Evolutionary conservation across 345 rosid genomes (phyloP).

Genomic region (Ailanthus altissimus): DNA sequence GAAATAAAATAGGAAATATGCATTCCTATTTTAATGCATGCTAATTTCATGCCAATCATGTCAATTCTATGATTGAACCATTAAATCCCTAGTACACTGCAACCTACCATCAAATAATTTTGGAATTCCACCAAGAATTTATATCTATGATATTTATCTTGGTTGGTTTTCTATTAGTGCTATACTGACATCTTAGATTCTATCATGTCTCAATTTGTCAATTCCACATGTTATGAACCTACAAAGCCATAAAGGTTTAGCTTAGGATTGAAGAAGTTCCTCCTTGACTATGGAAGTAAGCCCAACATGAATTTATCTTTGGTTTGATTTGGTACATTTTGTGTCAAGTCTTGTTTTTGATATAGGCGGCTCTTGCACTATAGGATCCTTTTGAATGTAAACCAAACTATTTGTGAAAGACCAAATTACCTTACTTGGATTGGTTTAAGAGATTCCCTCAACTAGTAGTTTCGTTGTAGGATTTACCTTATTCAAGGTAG

Average conservation of each 20-base stretch:
- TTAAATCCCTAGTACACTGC: too few relatives aligned
- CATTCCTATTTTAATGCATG: too few relatives aligned
- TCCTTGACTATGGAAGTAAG: neutral
- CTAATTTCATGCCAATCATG: too few relatives aligned
- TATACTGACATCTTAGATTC: neutral
- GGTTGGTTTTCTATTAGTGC: neutral
- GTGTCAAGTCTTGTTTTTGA: neutral
- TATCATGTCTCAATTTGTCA: neutral
- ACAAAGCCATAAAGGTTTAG: neutral
- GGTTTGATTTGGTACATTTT: neutral
- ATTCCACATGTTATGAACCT: too few relatives aligned
- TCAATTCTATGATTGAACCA: neutral
- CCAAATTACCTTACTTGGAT: too few relatives aligned
- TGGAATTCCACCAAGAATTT: neutral
- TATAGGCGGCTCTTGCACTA: neutral
- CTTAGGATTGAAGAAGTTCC: neutral
- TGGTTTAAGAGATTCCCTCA: too few relatives aligned
- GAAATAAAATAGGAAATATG: too few relatives aligned
- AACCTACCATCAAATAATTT: too few relatives aligned
- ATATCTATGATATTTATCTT: neutral
- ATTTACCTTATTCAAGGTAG: too few relatives aligned
- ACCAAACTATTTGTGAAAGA: too few relatives aligned
- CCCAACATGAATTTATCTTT: neutral
- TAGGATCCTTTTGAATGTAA: neutral
- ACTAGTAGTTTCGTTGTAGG: too few relatives aligned